phyloP scores from a whole-genome alignment of 2,329 filamentous ascomycete genomes.

The Beauveria australis region DNA sequence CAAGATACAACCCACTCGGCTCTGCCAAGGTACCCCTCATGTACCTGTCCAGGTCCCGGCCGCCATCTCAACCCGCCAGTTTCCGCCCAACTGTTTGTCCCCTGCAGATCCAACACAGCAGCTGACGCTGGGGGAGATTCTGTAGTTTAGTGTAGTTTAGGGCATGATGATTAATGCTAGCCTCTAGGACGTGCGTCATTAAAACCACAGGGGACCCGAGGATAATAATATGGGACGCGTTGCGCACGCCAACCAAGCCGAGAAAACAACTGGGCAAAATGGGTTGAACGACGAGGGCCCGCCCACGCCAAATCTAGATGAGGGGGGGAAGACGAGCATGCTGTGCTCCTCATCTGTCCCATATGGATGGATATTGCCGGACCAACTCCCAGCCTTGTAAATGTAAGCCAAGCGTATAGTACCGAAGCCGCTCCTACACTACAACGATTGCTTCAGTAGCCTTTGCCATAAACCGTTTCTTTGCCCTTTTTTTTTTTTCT shows the following conservation, averaged over 20 bases:
- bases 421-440: neutral
- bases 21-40: neutral
- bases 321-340: neutral
- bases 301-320: conserved; percentile 10
- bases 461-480: neutral
- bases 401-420: conserved; percentile 5
- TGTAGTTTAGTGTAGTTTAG: neutral
- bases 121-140: neutral
- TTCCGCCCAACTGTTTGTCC: conserved; percentile 11
- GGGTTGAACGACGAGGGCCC: conserved; percentile 2
- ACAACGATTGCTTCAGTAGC: neutral
- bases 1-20: neutral
- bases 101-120: conserved; percentile 6
- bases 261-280: neutral
- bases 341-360: neutral
- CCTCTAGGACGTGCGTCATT: conserved; percentile 5
- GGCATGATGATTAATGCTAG: neutral
- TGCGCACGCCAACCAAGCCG: neutral
- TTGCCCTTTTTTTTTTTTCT: neutral
- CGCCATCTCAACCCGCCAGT: conserved; percentile 9
- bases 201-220: neutral
- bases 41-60: neutral
- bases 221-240: conserved; percentile 8
- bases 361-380: conserved; percentile 4
- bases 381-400: conserved; percentile 11